Conservation (phyloP, 352 stramenopile species). For the Globisporangium cederbergense region DNA sequence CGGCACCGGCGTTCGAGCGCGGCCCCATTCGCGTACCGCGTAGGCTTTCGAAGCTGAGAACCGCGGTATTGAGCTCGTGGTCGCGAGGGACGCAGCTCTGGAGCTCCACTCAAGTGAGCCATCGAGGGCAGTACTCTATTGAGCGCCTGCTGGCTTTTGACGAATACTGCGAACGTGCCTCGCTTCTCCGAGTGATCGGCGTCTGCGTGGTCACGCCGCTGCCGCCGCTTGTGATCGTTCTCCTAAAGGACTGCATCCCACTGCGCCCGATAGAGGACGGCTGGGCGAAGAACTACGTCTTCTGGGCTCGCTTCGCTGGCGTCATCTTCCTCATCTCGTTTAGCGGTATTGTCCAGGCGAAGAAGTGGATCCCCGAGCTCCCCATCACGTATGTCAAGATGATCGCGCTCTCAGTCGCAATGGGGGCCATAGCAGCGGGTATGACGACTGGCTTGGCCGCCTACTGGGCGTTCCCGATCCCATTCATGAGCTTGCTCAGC, state of each 20-base stretch:
- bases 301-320: not conserved
- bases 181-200: not conserved
- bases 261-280: not conserved
- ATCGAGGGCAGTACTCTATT: not conserved
- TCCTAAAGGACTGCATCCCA: not conserved
- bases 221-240: not conserved
- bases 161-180: not conserved
- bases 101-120: not conserved
- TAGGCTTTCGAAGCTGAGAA: no score
- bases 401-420: not conserved
- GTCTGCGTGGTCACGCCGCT: not conserved
- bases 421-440: not conserved
- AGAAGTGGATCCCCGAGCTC: conserved; percentile 1
- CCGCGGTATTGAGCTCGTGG: not conserved
- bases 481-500: not conserved
- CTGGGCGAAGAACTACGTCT: not conserved
- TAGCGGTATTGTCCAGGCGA: not conserved
- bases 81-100: not conserved
- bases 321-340: not conserved
- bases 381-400: not conserved
- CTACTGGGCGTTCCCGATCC: not conserved
- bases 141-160: not conserved
- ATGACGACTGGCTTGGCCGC: not conserved
- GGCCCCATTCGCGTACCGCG: not conserved
- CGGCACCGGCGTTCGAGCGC: not conserved